Evolutionary conservation across 805 yeast species (phyloP).

Genomic region (Kodamaea fukazawae): DNA sequence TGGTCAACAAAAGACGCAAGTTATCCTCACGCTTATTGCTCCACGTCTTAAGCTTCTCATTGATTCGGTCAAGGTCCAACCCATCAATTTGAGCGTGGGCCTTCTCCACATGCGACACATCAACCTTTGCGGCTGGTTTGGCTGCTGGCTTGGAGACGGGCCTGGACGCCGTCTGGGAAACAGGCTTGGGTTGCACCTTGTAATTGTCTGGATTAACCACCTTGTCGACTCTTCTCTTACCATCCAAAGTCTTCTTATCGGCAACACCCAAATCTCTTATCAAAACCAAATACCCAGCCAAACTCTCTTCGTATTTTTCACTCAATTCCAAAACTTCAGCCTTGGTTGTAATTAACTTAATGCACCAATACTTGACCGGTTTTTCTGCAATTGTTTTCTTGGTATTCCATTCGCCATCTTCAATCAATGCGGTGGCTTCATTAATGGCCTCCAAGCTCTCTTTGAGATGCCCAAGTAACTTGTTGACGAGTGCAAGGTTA

Average conservation of each 20-base stretch:
- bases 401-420: slow-evolving; percentile 25
- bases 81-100: slow-evolving; percentile 10
- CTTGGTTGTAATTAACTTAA: slow-evolving; percentile 61
- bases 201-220: slow-evolving; percentile 55
- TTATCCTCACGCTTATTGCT: slow-evolving; percentile 43
- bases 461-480: slow-evolving; percentile 14
- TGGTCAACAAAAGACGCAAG: slow-evolving; percentile 69
- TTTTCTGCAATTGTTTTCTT: slow-evolving; percentile 45
- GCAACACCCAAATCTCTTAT: slow-evolving; percentile 63
- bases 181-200: slow-evolving; percentile 14
- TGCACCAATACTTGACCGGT: slow-evolving; percentile 65
- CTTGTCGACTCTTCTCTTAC: slow-evolving; percentile 72
- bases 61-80: slow-evolving; percentile 9
- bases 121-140: slow-evolving; percentile 28
- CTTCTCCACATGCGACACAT: slow-evolving; percentile 11
- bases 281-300: slow-evolving; percentile 57
- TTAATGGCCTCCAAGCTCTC: slow-evolving; percentile 27
- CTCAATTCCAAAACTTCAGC: slow-evolving; percentile 84
- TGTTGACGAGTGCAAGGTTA: slow-evolving; percentile 54
- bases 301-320: slow-evolving; percentile 67
- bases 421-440: slow-evolving; percentile 43
- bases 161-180: slow-evolving; percentile 12
- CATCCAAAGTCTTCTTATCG: slow-evolving; percentile 66
- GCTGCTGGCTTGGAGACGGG: slow-evolving; percentile 9
- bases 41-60: slow-evolving; percentile 12